Evolutionary conservation across 768 basidiomycete species (phyloP).

Genomic region (Tulasnella sp.): DNA sequence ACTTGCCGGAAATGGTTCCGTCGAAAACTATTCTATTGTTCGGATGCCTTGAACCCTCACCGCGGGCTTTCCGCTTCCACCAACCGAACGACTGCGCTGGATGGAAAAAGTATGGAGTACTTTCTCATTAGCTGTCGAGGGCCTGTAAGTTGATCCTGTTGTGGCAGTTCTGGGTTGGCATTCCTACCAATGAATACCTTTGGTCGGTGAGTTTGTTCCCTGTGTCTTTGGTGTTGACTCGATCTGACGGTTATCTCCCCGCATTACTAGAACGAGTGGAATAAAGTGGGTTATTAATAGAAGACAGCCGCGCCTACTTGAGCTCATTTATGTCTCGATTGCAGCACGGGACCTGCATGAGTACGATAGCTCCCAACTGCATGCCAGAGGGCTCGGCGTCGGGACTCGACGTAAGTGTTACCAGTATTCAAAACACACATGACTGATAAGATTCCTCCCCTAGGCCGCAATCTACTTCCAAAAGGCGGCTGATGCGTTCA

Average conservation of each 20-base stretch:
- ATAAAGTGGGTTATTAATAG: not conserved
- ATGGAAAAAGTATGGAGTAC: constrained; percentile 29
- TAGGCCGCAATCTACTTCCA: constrained; percentile 12
- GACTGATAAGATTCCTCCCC: not conserved
- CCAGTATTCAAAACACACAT: too few species aligned
- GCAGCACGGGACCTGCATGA: constrained; percentile 17
- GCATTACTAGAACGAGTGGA: constrained; percentile 32
- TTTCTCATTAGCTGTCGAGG: not conserved
- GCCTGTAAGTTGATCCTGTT: not conserved
- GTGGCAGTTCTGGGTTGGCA: constrained; percentile 17
- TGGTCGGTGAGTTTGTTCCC: constrained; percentile 27
- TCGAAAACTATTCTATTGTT: not conserved
- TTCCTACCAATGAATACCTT: constrained; percentile 33
- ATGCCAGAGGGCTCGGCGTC: not conserved
- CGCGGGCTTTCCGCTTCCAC: too few species aligned
- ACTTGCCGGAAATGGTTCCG: not conserved
- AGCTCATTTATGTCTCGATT: not conserved
- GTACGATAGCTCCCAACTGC: constrained; percentile 2
- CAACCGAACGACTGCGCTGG: constrained; percentile 24
- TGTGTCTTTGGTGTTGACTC: not conserved
- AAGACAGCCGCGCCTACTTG: not conserved
- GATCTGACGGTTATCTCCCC: not conserved
- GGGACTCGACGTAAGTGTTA: constrained; percentile 1
- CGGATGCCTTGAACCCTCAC: too few species aligned
- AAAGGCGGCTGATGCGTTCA: not conserved